Evolutionary conservation across 2,329 filamentous ascomycete species (phyloP), one percentile per base, ranked within the genome.

Genomic region (Fusarium clavum): DNA sequence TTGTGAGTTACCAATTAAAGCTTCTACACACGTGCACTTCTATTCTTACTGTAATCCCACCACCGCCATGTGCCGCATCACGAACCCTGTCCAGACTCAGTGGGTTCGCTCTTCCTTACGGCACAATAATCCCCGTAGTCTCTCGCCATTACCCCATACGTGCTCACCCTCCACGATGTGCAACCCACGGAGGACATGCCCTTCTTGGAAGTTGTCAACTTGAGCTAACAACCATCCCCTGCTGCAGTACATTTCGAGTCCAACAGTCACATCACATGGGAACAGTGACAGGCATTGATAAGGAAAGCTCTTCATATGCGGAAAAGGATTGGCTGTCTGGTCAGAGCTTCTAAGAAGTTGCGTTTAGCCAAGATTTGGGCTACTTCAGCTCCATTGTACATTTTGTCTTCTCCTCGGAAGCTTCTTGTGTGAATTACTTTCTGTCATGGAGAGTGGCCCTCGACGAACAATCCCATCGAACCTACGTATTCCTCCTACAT

Each of bases 401-500:
- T 55, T 34, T 41, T 57, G 13, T 44, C 24, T 34, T 63, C 41
- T 48, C 34, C 4, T n/a, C 10, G 12, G 34, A 38, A 38, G 34
- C 24, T 44, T 14, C 18, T 27, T 22, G 22, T 61, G 59, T 57
- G 30, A 32, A 22, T 29, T 7, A 27, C 20, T 25, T n/a, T 46
- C 55, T 57, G 73, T 72, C 61, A 75, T 75, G 73, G 65, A 69
- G 60, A 70, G 71, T 73, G 61, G 71, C 56, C 60, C 71, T 64
- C 70, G 71, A 54, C 66, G 62, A 25, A 73, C 64, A 41, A 57
- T 58, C 32, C 73, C 73, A 57, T 53, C 64, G 30, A 61, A 57
- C 41, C 64, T 75, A 52, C 69, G 51, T 49, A 74, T 75, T 27
- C 55, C 64, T 57, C 70, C 73, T 55, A 64, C 70, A 14, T 46